Evolutionary conservation across 495 filamentous ascomycete genomes (phyloP).

Genomic region (Aspergillus ellipticus): DNA sequence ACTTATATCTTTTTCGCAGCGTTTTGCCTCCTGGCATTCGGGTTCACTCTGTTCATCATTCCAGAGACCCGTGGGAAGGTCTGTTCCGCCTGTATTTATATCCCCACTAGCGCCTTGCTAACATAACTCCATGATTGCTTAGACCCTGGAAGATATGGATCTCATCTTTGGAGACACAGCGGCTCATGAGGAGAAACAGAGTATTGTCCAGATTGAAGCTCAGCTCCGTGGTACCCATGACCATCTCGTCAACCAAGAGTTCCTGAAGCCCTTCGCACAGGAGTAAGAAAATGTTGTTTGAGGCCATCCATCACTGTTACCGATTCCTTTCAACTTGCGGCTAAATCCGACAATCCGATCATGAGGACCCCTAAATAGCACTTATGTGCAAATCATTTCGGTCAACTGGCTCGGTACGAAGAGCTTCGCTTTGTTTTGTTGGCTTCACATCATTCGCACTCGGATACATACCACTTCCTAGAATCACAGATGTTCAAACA

Average conservation of each 20-base stretch:
- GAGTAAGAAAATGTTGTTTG: constrained; percentile 19
- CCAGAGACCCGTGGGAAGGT: constrained; percentile 59
- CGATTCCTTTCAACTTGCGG: background rate
- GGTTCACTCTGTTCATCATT: constrained; percentile 55
- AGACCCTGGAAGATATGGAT: constrained; percentile 60
- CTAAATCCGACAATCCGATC: background rate
- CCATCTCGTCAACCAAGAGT: constrained; percentile 19
- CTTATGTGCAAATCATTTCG: background rate
- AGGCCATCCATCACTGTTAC: background rate
- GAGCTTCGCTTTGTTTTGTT: background rate
- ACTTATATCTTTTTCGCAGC: constrained; percentile 78
- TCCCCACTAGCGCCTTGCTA: background rate
- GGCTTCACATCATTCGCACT: background rate
- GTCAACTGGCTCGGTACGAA: background rate
- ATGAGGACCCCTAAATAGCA: background rate
- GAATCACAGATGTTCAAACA: constrained; percentile 9
- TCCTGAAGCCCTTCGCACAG: constrained; percentile 24
- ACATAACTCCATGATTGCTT: background rate
- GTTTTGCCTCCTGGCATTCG: constrained; percentile 61
- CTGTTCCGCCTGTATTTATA: background rate
- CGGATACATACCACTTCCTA: too few species aligned
- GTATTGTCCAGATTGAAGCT: constrained; percentile 68
- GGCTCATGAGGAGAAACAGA: constrained; percentile 65
- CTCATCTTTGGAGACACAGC: constrained; percentile 71
- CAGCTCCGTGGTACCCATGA: constrained; percentile 50